phyloP scores from a whole-genome alignment of 495 filamentous ascomycete genomes.

The Aspergillus sparsus region DNA sequence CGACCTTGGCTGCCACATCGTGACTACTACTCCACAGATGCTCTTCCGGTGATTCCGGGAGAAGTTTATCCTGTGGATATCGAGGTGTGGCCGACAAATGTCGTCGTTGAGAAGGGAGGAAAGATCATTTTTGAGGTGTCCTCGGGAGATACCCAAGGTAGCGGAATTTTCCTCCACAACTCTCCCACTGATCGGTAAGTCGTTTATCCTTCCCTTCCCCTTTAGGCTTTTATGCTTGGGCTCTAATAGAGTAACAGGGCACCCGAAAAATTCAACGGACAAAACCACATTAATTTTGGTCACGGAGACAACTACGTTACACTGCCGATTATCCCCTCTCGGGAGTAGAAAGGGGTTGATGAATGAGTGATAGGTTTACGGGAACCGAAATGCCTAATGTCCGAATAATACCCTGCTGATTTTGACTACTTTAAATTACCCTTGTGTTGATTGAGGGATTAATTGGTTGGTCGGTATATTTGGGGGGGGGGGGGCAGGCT shows the following conservation, averaged over 20 bases:
- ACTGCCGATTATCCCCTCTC: slow-evolving; percentile 54
- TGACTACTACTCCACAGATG: slow-evolving; percentile 60
- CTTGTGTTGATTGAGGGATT: too few species aligned
- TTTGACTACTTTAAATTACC: too few species aligned
- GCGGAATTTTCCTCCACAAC: slow-evolving; percentile 59
- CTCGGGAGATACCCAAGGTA: slow-evolving; percentile 62
- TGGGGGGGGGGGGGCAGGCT: too few species aligned
- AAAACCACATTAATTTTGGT: slow-evolving; percentile 60
- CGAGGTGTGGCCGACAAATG: slow-evolving; percentile 70
- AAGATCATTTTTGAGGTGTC: slow-evolving; percentile 59
- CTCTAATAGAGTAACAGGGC: slow-evolving; percentile 30
- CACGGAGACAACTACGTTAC: slow-evolving; percentile 55
- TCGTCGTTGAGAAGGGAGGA: slow-evolving; percentile 53
- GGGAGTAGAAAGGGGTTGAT: slow-evolving; percentile 8
- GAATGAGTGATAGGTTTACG: too few species aligned
- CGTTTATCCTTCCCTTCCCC: neutral
- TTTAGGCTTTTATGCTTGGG: neutral
- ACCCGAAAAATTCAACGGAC: slow-evolving; percentile 47
- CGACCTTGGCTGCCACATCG: slow-evolving; percentile 56
- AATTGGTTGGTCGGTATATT: too few species aligned
- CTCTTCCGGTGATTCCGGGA: slow-evolving; percentile 52
- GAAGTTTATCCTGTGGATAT: slow-evolving; percentile 65
- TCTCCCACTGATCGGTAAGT: slow-evolving; percentile 46
- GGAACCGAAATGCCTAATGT: too few species aligned
- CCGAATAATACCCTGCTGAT: too few species aligned